A percentile compares a stretch with the other conserved stretches of the same genome.
Evolutionary conservation across 345 rosid species (phyloP).

Genomic region (Citrus unshiu): DNA sequence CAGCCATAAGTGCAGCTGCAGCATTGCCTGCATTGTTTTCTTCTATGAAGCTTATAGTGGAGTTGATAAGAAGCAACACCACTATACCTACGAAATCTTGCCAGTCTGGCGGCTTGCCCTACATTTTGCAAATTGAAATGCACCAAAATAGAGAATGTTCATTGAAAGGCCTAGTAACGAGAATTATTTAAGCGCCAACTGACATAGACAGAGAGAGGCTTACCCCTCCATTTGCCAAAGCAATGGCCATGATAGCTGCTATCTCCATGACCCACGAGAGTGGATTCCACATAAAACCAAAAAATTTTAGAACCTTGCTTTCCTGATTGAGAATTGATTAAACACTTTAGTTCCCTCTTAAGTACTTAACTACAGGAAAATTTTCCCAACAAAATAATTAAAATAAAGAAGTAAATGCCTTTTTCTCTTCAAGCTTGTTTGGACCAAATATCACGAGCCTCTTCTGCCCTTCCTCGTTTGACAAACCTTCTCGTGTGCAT

Average conservation of each 20-base stretch:
- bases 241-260: slow-evolving; percentile 90
- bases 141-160: neutral
- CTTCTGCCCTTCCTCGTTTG: slow-evolving; percentile 68
- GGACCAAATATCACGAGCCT: slow-evolving; percentile 78
- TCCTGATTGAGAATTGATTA: slow-evolving; percentile 41
- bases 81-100: slow-evolving; percentile 78
- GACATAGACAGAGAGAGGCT: neutral
- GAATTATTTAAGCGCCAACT: neutral
- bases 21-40: slow-evolving; percentile 92
- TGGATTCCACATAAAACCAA: slow-evolving; percentile 95
- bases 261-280: slow-evolving; percentile 94
- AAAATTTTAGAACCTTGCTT: slow-evolving; percentile 62
- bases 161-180: neutral
- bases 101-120: slow-evolving; percentile 92
- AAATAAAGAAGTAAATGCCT: slow-evolving; percentile 13
- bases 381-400: neutral
- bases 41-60: slow-evolving; percentile 79
- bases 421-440: slow-evolving; percentile 95
- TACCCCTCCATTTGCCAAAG: slow-evolving; percentile 81
- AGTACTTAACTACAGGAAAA: neutral
- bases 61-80: slow-evolving; percentile 64
- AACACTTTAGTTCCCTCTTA: neutral
- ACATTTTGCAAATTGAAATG: slow-evolving; percentile 7
- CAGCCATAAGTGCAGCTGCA: slow-evolving; percentile 76
- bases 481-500: slow-evolving; percentile 75